phyloP scores from a whole-genome alignment of 306 rosid species.

The Medicago lupulina region DNA sequence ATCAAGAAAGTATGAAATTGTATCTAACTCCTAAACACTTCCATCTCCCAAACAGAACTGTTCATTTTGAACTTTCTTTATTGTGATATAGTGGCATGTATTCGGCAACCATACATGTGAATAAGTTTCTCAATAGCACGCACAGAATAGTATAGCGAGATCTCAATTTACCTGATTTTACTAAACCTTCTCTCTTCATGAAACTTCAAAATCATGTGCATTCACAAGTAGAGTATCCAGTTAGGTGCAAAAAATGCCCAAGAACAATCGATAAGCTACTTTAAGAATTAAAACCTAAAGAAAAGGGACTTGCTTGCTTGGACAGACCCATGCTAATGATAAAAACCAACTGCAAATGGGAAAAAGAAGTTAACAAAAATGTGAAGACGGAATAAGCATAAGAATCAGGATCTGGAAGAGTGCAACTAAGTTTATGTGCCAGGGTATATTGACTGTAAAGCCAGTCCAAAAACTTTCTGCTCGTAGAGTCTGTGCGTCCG shows the following conservation, averaged over 20 bases:
- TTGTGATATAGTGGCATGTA: constrained; percentile 54
- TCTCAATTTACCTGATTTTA: constrained; percentile 71
- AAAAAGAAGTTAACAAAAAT: constrained; percentile 29
- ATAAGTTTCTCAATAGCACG: constrained; percentile 76
- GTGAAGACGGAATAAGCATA: constrained; percentile 27
- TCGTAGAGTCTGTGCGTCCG: background rate
- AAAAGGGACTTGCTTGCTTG: constrained; percentile 14
- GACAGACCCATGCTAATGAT: constrained; percentile 17
- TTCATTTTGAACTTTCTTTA: constrained; percentile 57
- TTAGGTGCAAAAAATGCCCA: constrained; percentile 26
- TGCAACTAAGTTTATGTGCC: constrained; percentile 31
- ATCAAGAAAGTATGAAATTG: constrained; percentile 60
- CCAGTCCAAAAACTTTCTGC: constrained; percentile 34
- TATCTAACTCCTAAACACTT: constrained; percentile 54
- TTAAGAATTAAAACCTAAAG: constrained; percentile 28
- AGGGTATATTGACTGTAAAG: constrained; percentile 30
- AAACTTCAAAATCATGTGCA: background rate
- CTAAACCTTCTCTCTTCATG: constrained; percentile 46
- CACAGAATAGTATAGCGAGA: constrained; percentile 65
- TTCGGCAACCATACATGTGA: constrained; percentile 62
- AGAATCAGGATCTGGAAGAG: constrained; percentile 34
- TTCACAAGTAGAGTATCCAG: constrained; percentile 19
- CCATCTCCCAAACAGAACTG: constrained; percentile 60
- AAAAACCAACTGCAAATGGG: constrained; percentile 16
- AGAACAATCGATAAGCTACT: constrained; percentile 23